Percentiles rank a stretch among this genome's conserved stretches.
phyloP scores from a whole-genome alignment of 768 basidiomycete genomes.

The Gloeostereum incarnatum region DNA sequence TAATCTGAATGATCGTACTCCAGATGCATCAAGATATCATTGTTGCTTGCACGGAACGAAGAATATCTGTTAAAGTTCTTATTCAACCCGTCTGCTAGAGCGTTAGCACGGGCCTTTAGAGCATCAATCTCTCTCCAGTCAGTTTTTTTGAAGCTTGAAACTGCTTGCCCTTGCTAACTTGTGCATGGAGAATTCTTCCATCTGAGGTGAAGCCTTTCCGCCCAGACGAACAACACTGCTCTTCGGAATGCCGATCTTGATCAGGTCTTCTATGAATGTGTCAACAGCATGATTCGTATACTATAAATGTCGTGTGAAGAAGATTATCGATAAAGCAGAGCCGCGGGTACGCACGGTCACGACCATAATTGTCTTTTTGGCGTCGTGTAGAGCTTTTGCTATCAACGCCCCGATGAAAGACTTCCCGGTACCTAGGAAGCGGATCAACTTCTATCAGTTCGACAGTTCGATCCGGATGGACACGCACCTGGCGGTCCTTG shows the following conservation, averaged over 20 bases:
- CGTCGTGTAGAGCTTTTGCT: slow-evolving; percentile 50
- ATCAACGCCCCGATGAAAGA: slow-evolving; percentile 65
- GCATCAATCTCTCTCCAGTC: slow-evolving; percentile 35
- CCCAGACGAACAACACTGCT: slow-evolving; percentile 46
- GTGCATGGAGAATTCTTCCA: slow-evolving; percentile 33
- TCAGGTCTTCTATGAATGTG: slow-evolving; percentile 54
- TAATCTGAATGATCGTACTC: slow-evolving; percentile 42
- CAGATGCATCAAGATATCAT: slow-evolving; percentile 31
- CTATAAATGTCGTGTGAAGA: too few species aligned
- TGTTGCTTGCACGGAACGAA: slow-evolving; percentile 9
- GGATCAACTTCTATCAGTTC: too few species aligned
- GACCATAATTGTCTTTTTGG: slow-evolving; percentile 45
- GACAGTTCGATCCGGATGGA: neutral
- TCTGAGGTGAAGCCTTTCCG: slow-evolving; percentile 41
- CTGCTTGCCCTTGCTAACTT: slow-evolving; percentile 20
- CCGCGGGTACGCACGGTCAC: too few species aligned
- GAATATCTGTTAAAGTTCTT: slow-evolving; percentile 18
- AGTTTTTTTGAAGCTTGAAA: slow-evolving; percentile 13
- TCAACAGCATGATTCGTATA: slow-evolving; percentile 73
- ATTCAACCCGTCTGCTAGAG: slow-evolving; percentile 14
- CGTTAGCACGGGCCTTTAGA: slow-evolving; percentile 17
- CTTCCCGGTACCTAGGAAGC: slow-evolving; percentile 54
- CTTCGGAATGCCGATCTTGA: slow-evolving; percentile 47
- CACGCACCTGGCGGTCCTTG: slow-evolving; percentile 63
- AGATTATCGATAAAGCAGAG: too few species aligned